Conservation (phyloP, 768 basidiomycete genomes). For the Dacryopinax primogenitus region DNA sequence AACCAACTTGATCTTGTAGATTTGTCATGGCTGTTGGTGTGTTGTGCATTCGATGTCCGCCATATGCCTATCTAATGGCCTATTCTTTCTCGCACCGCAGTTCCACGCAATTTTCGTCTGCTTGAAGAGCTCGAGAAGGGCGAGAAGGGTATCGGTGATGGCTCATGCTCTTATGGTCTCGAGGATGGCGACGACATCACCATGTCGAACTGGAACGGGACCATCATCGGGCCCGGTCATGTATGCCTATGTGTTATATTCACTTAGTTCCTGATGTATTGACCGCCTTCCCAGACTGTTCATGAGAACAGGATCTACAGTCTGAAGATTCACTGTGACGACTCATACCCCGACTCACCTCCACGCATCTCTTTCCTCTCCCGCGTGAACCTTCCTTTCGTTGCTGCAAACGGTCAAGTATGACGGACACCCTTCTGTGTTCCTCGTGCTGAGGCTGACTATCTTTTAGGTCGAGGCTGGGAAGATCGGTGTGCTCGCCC, state of each 20-base stretch:
- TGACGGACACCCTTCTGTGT: constrained; percentile 9
- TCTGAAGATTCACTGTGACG: constrained; percentile 76
- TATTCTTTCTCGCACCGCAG: constrained; percentile 31
- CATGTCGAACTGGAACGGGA: constrained; percentile 98
- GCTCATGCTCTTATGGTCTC: constrained; percentile 91
- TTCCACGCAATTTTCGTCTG: constrained; percentile 91
- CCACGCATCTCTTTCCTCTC: constrained; percentile 78
- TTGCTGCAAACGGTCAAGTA: constrained; percentile 53
- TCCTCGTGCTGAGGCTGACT: background rate
- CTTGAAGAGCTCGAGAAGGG: constrained; percentile 99
- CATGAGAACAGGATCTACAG: constrained; percentile 99
- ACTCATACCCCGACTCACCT: constrained; percentile 58
- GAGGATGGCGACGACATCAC: constrained; percentile 92
- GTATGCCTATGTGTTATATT: constrained; percentile 36
- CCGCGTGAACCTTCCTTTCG: constrained; percentile 87
- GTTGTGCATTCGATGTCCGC: background rate
- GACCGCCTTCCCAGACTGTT: constrained; percentile 48
- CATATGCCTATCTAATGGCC: background rate
- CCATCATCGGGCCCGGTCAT: constrained; percentile 96
- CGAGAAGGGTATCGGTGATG: constrained; percentile 98
- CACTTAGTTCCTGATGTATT: constrained; percentile 10
- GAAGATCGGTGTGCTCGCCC: constrained; percentile 56
- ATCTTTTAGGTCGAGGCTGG: constrained; percentile 45
- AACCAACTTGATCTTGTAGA: background rate
- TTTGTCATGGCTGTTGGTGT: constrained; percentile 9